phyloP scores from a whole-genome alignment of 1,284 basidiomycete species.

The Moesziomyces globuligerus region DNA sequence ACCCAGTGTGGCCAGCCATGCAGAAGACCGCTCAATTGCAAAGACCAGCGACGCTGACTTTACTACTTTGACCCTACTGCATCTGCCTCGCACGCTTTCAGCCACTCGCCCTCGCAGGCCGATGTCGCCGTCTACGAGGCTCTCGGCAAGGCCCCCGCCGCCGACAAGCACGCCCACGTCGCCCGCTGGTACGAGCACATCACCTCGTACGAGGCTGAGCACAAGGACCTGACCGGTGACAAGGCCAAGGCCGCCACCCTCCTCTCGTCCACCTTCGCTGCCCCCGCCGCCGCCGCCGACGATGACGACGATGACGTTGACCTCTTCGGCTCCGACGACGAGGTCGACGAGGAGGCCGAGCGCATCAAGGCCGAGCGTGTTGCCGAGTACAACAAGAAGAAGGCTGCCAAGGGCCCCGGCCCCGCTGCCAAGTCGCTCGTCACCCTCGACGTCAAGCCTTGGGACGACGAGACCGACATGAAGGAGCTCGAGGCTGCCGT shows the following conservation, averaged over 20 bases:
- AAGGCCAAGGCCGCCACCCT: constrained; percentile 62
- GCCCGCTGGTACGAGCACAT: constrained; percentile 85
- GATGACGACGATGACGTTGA: constrained; percentile 94
- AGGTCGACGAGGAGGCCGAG: constrained; percentile 92
- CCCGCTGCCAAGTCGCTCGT: constrained; percentile 80
- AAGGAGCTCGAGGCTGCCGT: constrained; percentile 82
- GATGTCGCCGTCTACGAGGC: constrained; percentile 92
- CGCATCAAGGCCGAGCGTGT: constrained; percentile 93
- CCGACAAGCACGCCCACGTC: constrained; percentile 77
- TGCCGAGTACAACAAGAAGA: constrained; percentile 91
- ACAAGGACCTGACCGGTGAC: constrained; percentile 63
- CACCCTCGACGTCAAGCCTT: constrained; percentile 94
- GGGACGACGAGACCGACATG: constrained; percentile 99
- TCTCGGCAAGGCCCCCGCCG: constrained; percentile 74
- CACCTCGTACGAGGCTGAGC: constrained; percentile 63
- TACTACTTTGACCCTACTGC: neutral
- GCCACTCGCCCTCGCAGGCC: constrained; percentile 93
- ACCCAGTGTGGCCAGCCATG: neutral
- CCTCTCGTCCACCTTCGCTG: constrained; percentile 38
- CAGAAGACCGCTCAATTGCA: neutral
- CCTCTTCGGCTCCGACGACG: constrained; percentile 91
- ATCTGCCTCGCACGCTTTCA: constrained; percentile 66
- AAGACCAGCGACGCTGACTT: constrained; percentile 11
- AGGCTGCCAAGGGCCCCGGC: constrained; percentile 82
- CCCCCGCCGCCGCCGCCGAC: constrained; percentile 70